Conservation (phyloP, 495 filamentous ascomycete genomes). For the Clohesyomyces aquaticus region DNA sequence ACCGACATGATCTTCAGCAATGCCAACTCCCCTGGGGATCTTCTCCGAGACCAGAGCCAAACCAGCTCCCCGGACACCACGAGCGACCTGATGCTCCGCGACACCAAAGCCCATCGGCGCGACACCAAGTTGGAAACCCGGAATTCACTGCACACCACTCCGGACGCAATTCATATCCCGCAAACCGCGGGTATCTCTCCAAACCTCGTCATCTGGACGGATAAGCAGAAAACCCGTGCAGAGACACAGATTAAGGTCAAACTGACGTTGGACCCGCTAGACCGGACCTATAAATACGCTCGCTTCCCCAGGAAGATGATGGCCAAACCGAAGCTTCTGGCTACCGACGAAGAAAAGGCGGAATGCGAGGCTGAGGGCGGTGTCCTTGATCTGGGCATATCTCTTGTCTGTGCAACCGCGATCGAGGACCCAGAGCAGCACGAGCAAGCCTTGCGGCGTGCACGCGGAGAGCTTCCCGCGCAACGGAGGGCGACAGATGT, state of each 20-base stretch:
- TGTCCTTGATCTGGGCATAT: constrained; percentile 10
- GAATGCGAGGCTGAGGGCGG: constrained; percentile 7
- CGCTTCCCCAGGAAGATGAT: constrained; percentile 31
- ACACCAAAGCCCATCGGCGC: neutral
- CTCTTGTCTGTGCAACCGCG: constrained; percentile 28
- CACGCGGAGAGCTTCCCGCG: constrained; percentile 10
- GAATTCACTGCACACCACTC: constrained; percentile 4
- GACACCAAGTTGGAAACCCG: constrained; percentile 2
- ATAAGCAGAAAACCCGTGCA: constrained; percentile 34
- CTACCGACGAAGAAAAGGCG: constrained; percentile 19
- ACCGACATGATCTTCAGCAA: constrained; percentile 28
- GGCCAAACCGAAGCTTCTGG: constrained; percentile 33
- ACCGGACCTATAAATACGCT: constrained; percentile 6
- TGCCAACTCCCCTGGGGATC: constrained; percentile 28
- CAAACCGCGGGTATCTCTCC: constrained; percentile 4
- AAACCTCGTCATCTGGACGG: constrained; percentile 6
- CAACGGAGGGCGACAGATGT: constrained; percentile 6
- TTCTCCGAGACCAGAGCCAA: constrained; percentile 20
- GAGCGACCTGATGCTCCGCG: neutral
- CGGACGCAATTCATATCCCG: constrained; percentile 18
- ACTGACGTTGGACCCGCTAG: constrained; percentile 28
- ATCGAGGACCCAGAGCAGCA: constrained; percentile 17
- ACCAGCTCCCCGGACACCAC: constrained; percentile 21
- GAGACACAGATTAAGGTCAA: constrained; percentile 34
- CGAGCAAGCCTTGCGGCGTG: constrained; percentile 23